Base-by-base conservation (phyloP, 768 basidiomycete species). In the Hericium rajendrae region DNA sequence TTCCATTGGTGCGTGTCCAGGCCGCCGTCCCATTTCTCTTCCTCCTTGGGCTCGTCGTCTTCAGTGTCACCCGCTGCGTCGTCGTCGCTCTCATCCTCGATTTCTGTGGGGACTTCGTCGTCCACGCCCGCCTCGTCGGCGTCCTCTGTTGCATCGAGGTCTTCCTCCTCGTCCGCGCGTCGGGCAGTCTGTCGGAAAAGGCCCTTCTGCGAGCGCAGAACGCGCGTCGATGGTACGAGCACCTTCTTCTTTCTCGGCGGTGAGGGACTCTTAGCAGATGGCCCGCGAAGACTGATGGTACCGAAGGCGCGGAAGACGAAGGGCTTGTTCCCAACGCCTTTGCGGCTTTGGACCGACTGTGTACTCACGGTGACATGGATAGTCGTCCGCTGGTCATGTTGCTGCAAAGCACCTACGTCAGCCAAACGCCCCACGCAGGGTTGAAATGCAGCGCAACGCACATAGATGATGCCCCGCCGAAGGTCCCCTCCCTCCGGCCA, bases 291-390 rank as follows among this genome's bases (percentile, higher is more conserved):
- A 32, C 28, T 32, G 28, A 32, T 32, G 15, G 38, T 40, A 32
- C 69, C 70, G 18, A 60, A 67, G 28, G 83, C 84, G 6, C 63
- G 62, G 66, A 89, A 87, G 10, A 87, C 72, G 58, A 76, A 76
- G 0, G 86, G 87, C 26, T 73, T 73, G 64, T 87, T 86, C 3
- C 84, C 79, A 2, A 68, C 68, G 4, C 86, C 86, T 59, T 76
- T 77, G 10, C 85, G 79, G 2, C 71, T 67, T 11, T 77, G 77
- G 13, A 87, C 67, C n/a, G 72, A 68, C 10, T 70, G 70, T 3
- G 74, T 77, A 62, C 85, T 83, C 46, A 83, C 67, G 2, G 84
- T 84, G 51, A 88, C 83, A 58, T 88, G 86, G 11, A 88, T 69
- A 49, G 77, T 76, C 1, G 75, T 77, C 2, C 70, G 69, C 1